These are phyloP conservation scores for Polyporus tsugae DNA, from an alignment of 1,284 basidiomycete species.

Conservation along the genomic window DNA sequence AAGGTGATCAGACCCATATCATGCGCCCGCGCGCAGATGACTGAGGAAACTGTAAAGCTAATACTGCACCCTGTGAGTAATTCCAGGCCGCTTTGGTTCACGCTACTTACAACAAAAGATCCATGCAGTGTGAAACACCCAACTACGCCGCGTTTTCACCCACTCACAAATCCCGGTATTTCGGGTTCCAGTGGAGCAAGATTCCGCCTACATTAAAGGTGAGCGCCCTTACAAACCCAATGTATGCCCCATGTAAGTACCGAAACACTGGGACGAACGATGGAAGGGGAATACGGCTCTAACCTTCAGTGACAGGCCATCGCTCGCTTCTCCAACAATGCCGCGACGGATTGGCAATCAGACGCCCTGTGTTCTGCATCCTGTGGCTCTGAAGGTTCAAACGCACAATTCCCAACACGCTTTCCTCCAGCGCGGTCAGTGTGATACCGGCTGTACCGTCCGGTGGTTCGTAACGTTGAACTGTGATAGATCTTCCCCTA, in stretches of 20 bases:
- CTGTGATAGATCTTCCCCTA: neutral
- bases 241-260: neutral
- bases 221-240: neutral
- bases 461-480: neutral
- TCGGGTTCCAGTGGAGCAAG: too few relatives aligned
- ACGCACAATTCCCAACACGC: neutral
- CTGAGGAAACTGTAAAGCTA: neutral
- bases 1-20: neutral
- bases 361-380: neutral
- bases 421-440: neutral
- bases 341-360: neutral
- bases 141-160: neutral
- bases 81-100: neutral
- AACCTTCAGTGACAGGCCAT: neutral
- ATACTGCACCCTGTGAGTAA: neutral
- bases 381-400: neutral
- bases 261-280: neutral
- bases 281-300: neutral
- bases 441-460: too few relatives aligned
- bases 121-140: neutral
- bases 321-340: conserved; percentile 1
- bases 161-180: too few relatives aligned
- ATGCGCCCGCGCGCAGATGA: too few relatives aligned
- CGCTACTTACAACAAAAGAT: neutral
- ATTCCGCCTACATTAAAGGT: neutral